Percentiles rank a stretch among this genome's conserved stretches.
These are phyloP conservation scores for Carpinus viminea DNA, from an alignment of 306 rosid genomes.

Conservation along the genomic window DNA sequence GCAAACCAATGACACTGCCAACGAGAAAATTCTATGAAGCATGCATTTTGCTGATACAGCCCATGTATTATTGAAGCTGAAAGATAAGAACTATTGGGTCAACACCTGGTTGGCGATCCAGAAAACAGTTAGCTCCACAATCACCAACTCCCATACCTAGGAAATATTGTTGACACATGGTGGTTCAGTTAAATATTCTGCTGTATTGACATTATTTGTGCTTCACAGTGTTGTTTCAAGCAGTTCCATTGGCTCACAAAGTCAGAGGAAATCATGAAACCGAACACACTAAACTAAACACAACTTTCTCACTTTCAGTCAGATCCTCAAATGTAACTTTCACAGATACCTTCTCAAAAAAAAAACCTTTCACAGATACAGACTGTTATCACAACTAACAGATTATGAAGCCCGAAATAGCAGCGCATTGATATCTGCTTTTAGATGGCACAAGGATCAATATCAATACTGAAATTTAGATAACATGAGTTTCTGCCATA, in stretches of 20 bases:
- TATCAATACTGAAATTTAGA: conserved; percentile 54
- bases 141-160: conserved; percentile 3
- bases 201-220: not conserved
- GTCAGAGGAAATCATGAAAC: not conserved
- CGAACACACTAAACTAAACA: not conserved
- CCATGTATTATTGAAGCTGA: conserved; percentile 2
- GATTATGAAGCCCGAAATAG: conserved; percentile 5
- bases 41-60: not conserved
- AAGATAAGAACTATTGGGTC: conserved; percentile 5
- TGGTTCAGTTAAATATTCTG: not conserved
- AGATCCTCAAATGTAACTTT: conserved; percentile 10
- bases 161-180: not conserved
- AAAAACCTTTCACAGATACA: conserved; percentile 18
- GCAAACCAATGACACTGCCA: conserved; percentile 13
- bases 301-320: conserved; percentile 17
- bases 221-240: conserved; percentile 1
- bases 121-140: not conserved
- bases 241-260: not conserved
- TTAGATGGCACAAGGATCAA: conserved; percentile 19
- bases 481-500: conserved; percentile 43
- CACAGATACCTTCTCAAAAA: conserved; percentile 2
- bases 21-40: not conserved
- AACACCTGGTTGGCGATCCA: not conserved
- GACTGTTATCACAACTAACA: not conserved
- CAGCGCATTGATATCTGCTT: conserved; percentile 33